Conservation (phyloP, 2,329 filamentous ascomycete species). For the Hymenoscyphus infarciens region DNA sequence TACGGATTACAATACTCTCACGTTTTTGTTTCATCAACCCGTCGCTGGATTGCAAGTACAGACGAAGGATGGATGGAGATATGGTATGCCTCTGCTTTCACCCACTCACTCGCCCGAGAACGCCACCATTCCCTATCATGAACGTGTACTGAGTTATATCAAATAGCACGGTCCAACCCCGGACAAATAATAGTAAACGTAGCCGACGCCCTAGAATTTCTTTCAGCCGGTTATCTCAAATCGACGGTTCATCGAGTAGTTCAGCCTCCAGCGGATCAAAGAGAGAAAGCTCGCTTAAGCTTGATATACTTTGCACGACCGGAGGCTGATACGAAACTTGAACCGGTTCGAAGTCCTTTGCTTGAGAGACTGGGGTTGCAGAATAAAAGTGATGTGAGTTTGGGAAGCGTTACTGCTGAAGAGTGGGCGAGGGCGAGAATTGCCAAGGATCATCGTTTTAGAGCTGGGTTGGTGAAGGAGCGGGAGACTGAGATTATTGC, state of each 20-base stretch:
- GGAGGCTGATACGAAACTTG: slow-evolving; percentile 19
- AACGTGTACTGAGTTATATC: too few relatives aligned
- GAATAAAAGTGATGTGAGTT: slow-evolving; percentile 29
- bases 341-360: slow-evolving; percentile 31
- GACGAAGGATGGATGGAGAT: slow-evolving; percentile 45
- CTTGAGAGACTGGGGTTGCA: slow-evolving; percentile 30
- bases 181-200: slow-evolving; percentile 44
- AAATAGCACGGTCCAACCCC: background rate
- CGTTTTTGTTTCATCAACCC: slow-evolving; percentile 54
- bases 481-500: slow-evolving; percentile 23
- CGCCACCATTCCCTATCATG: too few relatives aligned
- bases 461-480: slow-evolving; percentile 15
- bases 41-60: slow-evolving; percentile 53
- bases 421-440: slow-evolving; percentile 40
- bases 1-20: slow-evolving; percentile 52
- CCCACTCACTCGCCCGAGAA: too few relatives aligned
- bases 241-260: slow-evolving; percentile 40
- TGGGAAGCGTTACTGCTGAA: slow-evolving; percentile 41
- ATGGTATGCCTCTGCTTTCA: slow-evolving; percentile 20
- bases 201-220: slow-evolving; percentile 44
- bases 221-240: slow-evolving; percentile 46
- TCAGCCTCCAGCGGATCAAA: slow-evolving; percentile 34
- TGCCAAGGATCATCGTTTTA: slow-evolving; percentile 24
- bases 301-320: slow-evolving; percentile 42
- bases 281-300: slow-evolving; percentile 40